A percentile compares a stretch with the other conserved stretches of the same genome.
Conservation (phyloP, 176 grass and related monocot genomes). For the Carex littledalei region DNA sequence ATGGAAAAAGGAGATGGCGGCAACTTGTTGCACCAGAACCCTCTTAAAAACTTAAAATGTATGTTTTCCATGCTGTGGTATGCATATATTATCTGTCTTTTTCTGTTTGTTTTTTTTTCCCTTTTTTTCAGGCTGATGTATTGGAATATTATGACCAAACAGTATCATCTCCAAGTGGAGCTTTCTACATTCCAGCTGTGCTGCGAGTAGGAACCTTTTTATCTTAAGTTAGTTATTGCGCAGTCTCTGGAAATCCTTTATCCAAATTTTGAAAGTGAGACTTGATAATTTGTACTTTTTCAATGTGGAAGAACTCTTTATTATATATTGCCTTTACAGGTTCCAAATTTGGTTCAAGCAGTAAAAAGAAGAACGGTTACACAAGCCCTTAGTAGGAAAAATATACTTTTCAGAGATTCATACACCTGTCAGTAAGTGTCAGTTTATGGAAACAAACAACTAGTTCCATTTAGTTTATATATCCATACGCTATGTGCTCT, state of each 20-base stretch:
- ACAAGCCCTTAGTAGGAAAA: constrained; percentile 77
- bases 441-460: background rate
- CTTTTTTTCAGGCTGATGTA: constrained; percentile 66
- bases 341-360: constrained; percentile 81
- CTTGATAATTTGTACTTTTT: background rate
- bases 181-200: constrained; percentile 88
- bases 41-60: background rate
- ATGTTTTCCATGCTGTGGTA: background rate
- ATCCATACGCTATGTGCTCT: background rate
- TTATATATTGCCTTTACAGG: constrained; percentile 38
- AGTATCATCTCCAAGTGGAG: constrained; percentile 76
- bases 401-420: constrained; percentile 79
- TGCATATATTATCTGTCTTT: background rate
- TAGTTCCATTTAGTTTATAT: background rate
- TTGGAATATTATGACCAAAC: constrained; percentile 96
- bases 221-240: background rate
- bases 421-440: constrained; percentile 92
- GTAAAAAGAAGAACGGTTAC: constrained; percentile 65
- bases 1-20: background rate
- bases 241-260: background rate
- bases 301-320: background rate
- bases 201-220: constrained; percentile 42
- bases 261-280: background rate
- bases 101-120: background rate
- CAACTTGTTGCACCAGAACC: background rate